These are phyloP conservation scores for Thuidium tamariscinum DNA, from an alignment of 225 moss, liverwort and hornwort genomes.

Conservation along the genomic window DNA sequence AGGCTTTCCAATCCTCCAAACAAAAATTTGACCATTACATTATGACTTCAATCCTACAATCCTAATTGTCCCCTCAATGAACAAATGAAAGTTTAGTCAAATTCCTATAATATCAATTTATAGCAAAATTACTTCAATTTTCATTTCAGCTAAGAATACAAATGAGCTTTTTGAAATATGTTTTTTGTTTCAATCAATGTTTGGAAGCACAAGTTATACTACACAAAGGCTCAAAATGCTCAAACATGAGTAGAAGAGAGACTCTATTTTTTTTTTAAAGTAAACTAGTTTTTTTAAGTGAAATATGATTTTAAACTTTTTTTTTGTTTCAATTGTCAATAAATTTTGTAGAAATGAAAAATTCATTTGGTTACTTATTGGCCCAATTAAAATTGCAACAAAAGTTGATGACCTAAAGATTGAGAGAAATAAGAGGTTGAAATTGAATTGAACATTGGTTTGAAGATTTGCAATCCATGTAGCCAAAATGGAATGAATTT, in stretches of 20 bases:
- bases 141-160: neutral
- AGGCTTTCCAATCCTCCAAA: neutral
- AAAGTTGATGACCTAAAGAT: neutral
- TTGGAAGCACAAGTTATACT: neutral
- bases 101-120: neutral
- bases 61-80: too few relatives aligned
- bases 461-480: neutral
- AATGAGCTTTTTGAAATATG: neutral
- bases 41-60: neutral
- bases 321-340: neutral
- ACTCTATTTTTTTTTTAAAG: neutral
- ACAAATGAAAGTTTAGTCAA: neutral
- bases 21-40: neutral
- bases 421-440: rapidly evolving
- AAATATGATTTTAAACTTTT: neutral
- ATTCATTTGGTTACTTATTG: neutral
- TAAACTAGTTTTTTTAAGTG: neutral
- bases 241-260: rapidly evolving
- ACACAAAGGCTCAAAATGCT: neutral
- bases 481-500: neutral
- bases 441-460: neutral
- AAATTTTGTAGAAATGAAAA: neutral
- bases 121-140: neutral
- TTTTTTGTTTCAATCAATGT: neutral
- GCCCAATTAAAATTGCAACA: neutral